These are phyloP conservation scores for Coprinellus aureogranulatus DNA, from an alignment of 768 basidiomycete genomes.

Conservation along the genomic window DNA sequence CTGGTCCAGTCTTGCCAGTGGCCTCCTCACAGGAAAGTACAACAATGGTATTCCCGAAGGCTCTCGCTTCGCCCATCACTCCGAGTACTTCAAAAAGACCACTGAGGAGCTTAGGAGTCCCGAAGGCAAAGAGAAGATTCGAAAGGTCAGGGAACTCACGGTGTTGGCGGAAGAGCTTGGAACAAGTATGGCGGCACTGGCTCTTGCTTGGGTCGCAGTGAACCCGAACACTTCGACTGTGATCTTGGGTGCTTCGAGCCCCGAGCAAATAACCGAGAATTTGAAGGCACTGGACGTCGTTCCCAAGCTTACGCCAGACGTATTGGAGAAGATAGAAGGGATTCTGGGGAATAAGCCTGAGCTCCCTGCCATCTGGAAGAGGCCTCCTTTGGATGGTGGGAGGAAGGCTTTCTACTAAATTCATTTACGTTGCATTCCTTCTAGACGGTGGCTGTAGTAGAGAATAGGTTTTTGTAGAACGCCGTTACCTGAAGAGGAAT, in stretches of 20 bases:
- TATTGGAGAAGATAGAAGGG: slow-evolving; percentile 64
- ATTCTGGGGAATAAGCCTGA: slow-evolving; percentile 58
- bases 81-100: slow-evolving; percentile 50
- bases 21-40: slow-evolving; percentile 81
- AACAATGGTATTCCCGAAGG: slow-evolving; percentile 73
- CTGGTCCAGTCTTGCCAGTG: slow-evolving; percentile 71
- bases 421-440: too few species aligned
- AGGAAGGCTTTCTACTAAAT: not conserved
- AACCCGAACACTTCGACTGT: slow-evolving; percentile 66
- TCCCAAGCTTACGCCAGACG: slow-evolving; percentile 65
- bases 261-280: slow-evolving; percentile 64
- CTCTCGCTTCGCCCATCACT: slow-evolving; percentile 65
- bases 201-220: slow-evolving; percentile 72
- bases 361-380: slow-evolving; percentile 12
- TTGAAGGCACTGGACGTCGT: slow-evolving; percentile 69
- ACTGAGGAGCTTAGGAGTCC: slow-evolving; percentile 52
- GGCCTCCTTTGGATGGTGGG: not conserved
- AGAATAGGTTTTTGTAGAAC: too few species aligned
- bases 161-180: slow-evolving; percentile 67
- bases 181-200: slow-evolving; percentile 58
- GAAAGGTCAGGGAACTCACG: slow-evolving; percentile 67
- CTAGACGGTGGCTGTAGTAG: too few species aligned
- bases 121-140: slow-evolving; percentile 66
- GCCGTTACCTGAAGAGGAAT: too few species aligned
- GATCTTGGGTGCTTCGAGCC: slow-evolving; percentile 64